phyloP scores from a whole-genome alignment of 2,329 filamentous ascomycete species.

The Teratosphaeria zuluensis region DNA sequence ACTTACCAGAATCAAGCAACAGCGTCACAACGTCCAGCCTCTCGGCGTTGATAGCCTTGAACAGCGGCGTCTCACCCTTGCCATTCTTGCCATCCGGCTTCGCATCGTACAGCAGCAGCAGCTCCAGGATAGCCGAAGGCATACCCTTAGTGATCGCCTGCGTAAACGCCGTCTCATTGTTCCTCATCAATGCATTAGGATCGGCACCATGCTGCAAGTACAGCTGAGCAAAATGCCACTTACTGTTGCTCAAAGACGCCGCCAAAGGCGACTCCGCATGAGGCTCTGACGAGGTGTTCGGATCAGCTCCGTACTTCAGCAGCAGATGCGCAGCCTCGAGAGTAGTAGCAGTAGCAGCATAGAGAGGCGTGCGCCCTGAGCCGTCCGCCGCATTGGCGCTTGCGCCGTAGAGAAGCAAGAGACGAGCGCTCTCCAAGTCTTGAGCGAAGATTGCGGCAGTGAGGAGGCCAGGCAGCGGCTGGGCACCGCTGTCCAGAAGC shows the following conservation, averaged over 20 bases:
- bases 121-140: constrained; percentile 45
- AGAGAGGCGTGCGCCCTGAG: constrained; percentile 53
- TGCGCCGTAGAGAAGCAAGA: constrained; percentile 51
- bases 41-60: constrained; percentile 49
- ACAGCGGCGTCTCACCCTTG: constrained; percentile 54
- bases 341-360: constrained; percentile 34
- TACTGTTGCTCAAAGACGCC: constrained; percentile 42
- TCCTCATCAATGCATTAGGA: constrained; percentile 42
- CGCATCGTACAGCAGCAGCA: constrained; percentile 51
- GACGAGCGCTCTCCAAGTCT: constrained; percentile 31
- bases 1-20: constrained; percentile 37
- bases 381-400: constrained; percentile 50
- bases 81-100: constrained; percentile 51
- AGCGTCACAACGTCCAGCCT: constrained; percentile 47
- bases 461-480: constrained; percentile 8
- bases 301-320: constrained; percentile 50
- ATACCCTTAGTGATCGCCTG: constrained; percentile 50
- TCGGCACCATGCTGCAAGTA: constrained; percentile 54
- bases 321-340: constrained; percentile 52
- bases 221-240: constrained; percentile 48
- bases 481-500: constrained; percentile 14
- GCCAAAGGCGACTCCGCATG: constrained; percentile 47
- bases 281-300: constrained; percentile 44
- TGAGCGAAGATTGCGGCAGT: constrained; percentile 15
- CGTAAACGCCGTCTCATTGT: constrained; percentile 51